Evolutionary conservation across 2,329 filamentous ascomycete genomes (phyloP).

Genomic region (Rutstroemia sp.): DNA sequence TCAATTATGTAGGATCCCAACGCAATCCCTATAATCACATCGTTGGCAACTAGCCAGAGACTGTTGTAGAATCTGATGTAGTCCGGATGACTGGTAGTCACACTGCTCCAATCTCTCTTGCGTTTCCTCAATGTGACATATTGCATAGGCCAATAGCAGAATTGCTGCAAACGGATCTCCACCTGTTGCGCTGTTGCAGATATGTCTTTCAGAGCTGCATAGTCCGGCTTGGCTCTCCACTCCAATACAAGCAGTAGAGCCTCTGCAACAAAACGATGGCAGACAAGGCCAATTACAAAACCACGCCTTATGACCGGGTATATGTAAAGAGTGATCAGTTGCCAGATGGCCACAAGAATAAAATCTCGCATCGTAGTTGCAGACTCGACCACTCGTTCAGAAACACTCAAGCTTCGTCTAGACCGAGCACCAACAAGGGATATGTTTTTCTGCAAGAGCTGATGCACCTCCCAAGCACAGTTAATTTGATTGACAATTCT

Average conservation of each 20-base stretch:
- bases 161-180: conserved; percentile 93
- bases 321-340: conserved; percentile 64
- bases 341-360: conserved; percentile 59
- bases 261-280: conserved; percentile 75
- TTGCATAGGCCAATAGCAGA: conserved; percentile 98
- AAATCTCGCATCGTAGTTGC: conserved; percentile 80
- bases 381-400: conserved; percentile 88
- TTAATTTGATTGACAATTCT: conserved; percentile 91
- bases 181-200: conserved; percentile 96
- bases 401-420: conserved; percentile 83
- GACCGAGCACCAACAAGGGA: conserved; percentile 73
- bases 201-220: conserved; percentile 85
- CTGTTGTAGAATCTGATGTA: conserved; percentile 99
- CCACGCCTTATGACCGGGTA: conserved; percentile 66
- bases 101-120: conserved; percentile 89
- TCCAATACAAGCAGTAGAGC: conserved; percentile 71
- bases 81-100: conserved; percentile 90
- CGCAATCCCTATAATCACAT: conserved; percentile 96
- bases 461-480: conserved; percentile 85
- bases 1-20: conserved; percentile 96
- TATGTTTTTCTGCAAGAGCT: conserved; percentile 81
- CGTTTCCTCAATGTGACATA: conserved; percentile 85
- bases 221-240: conserved; percentile 71
- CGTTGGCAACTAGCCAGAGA: conserved; percentile 95
- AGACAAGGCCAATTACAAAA: conserved; percentile 73